Evolutionary conservation across 768 basidiomycete species (phyloP), one percentile per base, ranked within the genome.

Genomic region (Pisolithus albus): DNA sequence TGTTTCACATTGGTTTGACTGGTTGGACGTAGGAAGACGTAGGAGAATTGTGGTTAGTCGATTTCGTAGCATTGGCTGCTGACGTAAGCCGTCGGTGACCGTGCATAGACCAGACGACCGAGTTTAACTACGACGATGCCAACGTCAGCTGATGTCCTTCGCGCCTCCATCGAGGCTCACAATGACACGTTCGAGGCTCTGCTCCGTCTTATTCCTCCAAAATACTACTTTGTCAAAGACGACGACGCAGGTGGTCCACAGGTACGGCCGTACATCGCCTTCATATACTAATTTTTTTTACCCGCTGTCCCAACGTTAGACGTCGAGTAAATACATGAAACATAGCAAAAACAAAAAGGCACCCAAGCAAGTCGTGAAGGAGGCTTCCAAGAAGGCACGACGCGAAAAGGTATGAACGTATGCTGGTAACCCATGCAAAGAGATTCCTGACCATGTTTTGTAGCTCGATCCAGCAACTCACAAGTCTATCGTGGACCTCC

Each of bases 391-490:
- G 69, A 92, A 91, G 60, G 91, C 91, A 0, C 90, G 86, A 65
- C 78, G 83, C 40, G 88, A 88, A 50, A 94, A 93, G 79, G 93
- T 89, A 37, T 28, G 48, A 19, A 18, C 40, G 11, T 36, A 21
- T 23, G 34, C 34, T 47, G 10, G 21, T 23, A 23, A 23, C 21
- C 21, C 21, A 23, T 23, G 21, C 21, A 23, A 23, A 23, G 21
- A 23, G 43, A n/a, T 46, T 28, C 21, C 15, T n/a, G 30, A 34
- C 18, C 26, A 3, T 26, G 49, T 19, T 32, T 5, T 37, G 23
- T 56, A 98, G 93, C 87, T 96, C 59, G 92, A 98, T 67, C 95
- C 95, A 1, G 85, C 83, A 6, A 93, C 95, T 70, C 78, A 93
- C 62, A 90, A 89, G 61, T 81, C 81, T 10, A 69, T 83, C 42